A percentile compares a stretch with the other conserved stretches of the same genome.
Evolutionary conservation across 441 rosid species (phyloP).

Genomic region (Bocquillonia castaneifolia): DNA sequence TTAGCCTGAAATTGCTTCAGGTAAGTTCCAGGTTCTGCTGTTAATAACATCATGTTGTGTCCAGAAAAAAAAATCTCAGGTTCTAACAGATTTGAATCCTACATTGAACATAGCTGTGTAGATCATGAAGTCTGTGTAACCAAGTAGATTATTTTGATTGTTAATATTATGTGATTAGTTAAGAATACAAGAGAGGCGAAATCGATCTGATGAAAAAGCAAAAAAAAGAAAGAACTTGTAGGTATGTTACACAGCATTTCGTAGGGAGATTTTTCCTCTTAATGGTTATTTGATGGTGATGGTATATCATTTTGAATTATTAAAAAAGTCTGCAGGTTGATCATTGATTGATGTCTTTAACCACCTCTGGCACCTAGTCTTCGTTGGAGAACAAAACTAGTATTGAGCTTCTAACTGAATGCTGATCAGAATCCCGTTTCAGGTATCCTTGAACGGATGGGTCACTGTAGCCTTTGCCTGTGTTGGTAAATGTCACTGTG

Average conservation of each 20-base stretch:
- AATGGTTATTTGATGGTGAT: not conserved
- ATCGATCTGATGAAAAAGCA: not conserved
- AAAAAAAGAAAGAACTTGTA: not conserved
- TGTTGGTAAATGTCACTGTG: constrained; percentile 21
- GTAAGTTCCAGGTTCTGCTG: too few relatives aligned
- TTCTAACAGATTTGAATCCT: too few relatives aligned
- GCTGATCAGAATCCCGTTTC: constrained; percentile 17
- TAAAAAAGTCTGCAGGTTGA: not conserved
- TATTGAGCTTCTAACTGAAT: constrained; percentile 25
- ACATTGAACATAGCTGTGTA: not conserved
- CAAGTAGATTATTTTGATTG: too few relatives aligned
- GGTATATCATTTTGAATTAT: not conserved
- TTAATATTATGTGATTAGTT: not conserved
- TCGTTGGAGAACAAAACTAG: constrained; percentile 7
- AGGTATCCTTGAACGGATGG: constrained; percentile 24
- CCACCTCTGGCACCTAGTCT: not conserved
- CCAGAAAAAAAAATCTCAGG: too few relatives aligned
- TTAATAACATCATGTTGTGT: too few relatives aligned
- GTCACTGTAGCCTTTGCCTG: not conserved
- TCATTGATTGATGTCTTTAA: not conserved
- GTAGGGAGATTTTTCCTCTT: not conserved
- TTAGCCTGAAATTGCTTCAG: too few relatives aligned
- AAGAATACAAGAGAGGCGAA: not conserved
- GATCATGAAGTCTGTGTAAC: not conserved
- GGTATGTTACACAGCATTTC: not conserved